Evolutionary conservation across 2,329 filamentous ascomycete species (phyloP), one percentile per base, ranked within the genome.

Genomic region (Aspergillus novoparasiticus): DNA sequence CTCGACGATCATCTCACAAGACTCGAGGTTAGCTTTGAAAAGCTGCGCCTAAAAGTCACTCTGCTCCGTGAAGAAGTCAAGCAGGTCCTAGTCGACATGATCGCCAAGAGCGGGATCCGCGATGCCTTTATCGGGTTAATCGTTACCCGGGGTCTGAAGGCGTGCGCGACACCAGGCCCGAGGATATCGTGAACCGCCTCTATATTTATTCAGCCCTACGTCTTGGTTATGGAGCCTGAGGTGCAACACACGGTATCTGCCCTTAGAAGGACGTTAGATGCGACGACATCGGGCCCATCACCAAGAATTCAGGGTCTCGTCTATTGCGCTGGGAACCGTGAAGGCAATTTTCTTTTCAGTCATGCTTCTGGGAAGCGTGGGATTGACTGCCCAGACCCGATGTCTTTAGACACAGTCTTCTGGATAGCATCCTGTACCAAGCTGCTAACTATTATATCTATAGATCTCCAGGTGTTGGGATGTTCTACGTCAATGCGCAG

Each of bases 321-420:
- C 39, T 54, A 55, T n/a, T 45, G 50, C 14, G 50, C 50, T 16
- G 50, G 48, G 4, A 14, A 55, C 26, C 34, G 50, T 9, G 39
- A 34, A 2, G 58, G 50, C 12, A 28, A 60, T 8, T 26, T 55
- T 0, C 8, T 60, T 4, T 60, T 60, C 39, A 23, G 16, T 4
- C 39, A 60, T 46, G 19, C 39, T 1, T 45, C 58, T 0, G 58
- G 50, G 2, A 32, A 34, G 21, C 51, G 36, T 21, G 58, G 58
- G 4, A 10, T 23, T 23, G 39, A 54, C 28, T 4, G 26, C 9
- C 21, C 10, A 3, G 82, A 86, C 53, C 78, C 82, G 4, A 87
- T 91, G 84, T 83, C 82, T 0, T 75, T 87, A 0, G 87, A 91
- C 45, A 86, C 80, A 10, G 77, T 87, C 1, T 90, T 89, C 69